Evolutionary conservation across 352 stramenopile genomes (phyloP), one percentile per base, ranked within the genome.

Genomic region (Phytophthora fragariaefolia): DNA sequence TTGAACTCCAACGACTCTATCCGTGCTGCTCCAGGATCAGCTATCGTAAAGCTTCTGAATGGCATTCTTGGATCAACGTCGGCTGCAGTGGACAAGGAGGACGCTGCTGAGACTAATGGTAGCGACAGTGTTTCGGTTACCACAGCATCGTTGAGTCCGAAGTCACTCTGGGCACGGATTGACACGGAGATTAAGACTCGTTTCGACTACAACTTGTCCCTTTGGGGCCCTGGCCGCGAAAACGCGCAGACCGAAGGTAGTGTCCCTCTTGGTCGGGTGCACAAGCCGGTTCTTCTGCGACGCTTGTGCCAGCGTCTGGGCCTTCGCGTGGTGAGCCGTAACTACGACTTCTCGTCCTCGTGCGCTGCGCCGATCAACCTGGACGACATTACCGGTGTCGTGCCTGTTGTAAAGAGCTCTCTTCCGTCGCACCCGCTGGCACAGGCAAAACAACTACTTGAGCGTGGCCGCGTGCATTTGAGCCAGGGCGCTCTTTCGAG

Each of bases 341-440:
- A 87, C 32, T 98, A 98, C 68, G 87, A 96, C 45, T 87, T 98
- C 42, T 59, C 65, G 8, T 74, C 71, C 12, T 65, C 58, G 20
- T 73, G 38, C 17, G 55, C 66, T n/a, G 38, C 80, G 27, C 97
- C 97, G 2, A 97, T 99, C 66, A 77, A 77, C 46, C 76, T 97
- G 18, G 74, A 89, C 17, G 96, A 99, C 68, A 89, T 99, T 53
- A 85, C 94, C 46, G 95, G 94, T 27, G 82, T 98, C 62, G 83
- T 98, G 48, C 96, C 97, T 9, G 81, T 99, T 22, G 92, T 98
- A 23, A 99, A 99, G 79, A 84, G 97, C 58, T 92, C 85, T 54
- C 62, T 95, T 24, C 91, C 96, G 36, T 66, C 79, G 1, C 88
- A 95, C 55, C 86, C 90, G 32, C 77, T 97, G 18, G 47, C 63